These are phyloP conservation scores for Apiospora malaysiana DNA, from an alignment of 2,329 filamentous ascomycete genomes.

Conservation along the genomic window DNA sequence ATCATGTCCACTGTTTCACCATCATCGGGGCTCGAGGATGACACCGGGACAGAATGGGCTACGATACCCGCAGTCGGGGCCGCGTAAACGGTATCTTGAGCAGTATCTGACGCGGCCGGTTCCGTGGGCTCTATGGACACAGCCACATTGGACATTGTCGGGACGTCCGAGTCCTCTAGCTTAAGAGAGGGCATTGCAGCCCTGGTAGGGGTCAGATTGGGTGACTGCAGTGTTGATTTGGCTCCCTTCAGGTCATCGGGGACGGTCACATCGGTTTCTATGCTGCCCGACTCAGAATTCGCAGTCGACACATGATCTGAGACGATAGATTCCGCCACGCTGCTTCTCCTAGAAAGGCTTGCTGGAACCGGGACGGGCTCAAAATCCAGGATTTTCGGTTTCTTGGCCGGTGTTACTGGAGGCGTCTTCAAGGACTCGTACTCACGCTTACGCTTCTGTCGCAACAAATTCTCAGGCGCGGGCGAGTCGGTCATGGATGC, in stretches of 20 bases:
- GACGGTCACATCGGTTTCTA: constrained; percentile 52
- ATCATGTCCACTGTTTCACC: constrained; percentile 20
- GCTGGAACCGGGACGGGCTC: constrained; percentile 37
- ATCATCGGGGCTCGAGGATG: background rate
- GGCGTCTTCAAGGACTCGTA: constrained; percentile 56
- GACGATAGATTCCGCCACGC: constrained; percentile 35
- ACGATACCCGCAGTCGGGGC: constrained; percentile 24
- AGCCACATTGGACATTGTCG: constrained; percentile 33
- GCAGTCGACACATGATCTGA: constrained; percentile 7
- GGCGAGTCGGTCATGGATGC: constrained; percentile 44
- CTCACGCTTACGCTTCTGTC: constrained; percentile 50
- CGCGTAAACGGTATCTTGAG: background rate
- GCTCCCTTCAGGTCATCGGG: constrained; percentile 55
- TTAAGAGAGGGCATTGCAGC: constrained; percentile 37
- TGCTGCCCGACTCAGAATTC: constrained; percentile 41
- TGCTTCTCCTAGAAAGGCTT: constrained; percentile 46
- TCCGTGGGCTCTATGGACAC: constrained; percentile 25
- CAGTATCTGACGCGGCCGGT: background rate
- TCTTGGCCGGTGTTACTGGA: constrained; percentile 61
- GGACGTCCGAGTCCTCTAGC: constrained; percentile 39
- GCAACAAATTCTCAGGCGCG: constrained; percentile 33
- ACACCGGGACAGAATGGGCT: background rate
- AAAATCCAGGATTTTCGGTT: constrained; percentile 45
- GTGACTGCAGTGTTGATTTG: constrained; percentile 38
- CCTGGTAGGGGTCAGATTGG: constrained; percentile 41